Conservation (phyloP, 129 eudicot genomes). For the Rutidosis leptorrhynchoides region DNA sequence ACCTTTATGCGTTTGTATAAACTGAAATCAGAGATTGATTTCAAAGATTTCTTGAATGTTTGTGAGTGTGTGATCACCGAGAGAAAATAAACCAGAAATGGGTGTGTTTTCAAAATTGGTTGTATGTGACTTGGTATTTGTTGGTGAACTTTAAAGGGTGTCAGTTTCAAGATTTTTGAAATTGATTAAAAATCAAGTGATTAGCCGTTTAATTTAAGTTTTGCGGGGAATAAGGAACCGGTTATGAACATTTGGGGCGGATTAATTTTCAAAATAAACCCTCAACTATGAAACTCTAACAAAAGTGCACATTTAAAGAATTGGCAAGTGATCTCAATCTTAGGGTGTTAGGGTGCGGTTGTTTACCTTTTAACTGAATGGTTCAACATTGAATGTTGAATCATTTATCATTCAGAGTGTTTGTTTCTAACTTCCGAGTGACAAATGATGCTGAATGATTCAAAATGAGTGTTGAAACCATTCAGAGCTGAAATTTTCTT, state of each 20-base stretch:
- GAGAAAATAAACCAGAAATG: conserved; percentile 1
- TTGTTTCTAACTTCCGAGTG: too few species aligned
- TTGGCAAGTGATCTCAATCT: too few species aligned
- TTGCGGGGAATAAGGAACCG: conserved; percentile 34
- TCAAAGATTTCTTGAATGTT: conserved; percentile 16
- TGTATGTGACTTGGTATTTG: conserved; percentile 12
- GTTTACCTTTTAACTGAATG: too few species aligned
- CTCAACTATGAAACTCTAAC: background rate
- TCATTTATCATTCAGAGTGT: too few species aligned
- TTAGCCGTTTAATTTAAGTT: conserved; percentile 41
- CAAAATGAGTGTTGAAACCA: too few species aligned
- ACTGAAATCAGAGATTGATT: conserved; percentile 41
- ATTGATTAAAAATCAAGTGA: conserved; percentile 8
- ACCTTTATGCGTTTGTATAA: conserved; percentile 19
- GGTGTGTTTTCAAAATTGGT: background rate
- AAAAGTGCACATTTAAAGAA: background rate
- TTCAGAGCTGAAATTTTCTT: too few species aligned
- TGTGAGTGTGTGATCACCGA: conserved; percentile 3
- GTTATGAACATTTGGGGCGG: conserved; percentile 14
- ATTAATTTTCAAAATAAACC: background rate
- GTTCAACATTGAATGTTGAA: too few species aligned
- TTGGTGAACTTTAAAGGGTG: background rate
- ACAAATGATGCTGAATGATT: too few species aligned
- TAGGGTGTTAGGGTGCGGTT: too few species aligned
- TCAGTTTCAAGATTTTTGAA: conserved; percentile 36